Evolutionary conservation across 768 basidiomycete species (phyloP).

Genomic region (Serendipita sp.): DNA sequence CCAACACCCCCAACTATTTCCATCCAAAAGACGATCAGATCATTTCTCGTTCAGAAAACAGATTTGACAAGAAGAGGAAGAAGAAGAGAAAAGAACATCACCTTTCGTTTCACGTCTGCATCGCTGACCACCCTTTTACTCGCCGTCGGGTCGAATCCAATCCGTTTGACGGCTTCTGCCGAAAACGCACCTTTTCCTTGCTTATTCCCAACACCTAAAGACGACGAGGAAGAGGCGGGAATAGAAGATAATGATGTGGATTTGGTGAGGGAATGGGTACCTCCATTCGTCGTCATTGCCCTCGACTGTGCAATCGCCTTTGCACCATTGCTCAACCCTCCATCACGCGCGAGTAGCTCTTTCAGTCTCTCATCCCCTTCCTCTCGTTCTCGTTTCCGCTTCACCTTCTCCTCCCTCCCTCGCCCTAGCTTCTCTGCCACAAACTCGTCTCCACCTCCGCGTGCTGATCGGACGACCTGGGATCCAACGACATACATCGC

Average conservation of each 20-base stretch:
- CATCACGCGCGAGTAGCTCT: constrained; percentile 3
- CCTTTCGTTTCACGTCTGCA: constrained; percentile 40
- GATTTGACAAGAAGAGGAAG: too few relatives aligned
- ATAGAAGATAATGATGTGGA: not conserved
- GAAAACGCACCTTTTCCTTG: constrained; percentile 39
- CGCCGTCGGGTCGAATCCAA: constrained; percentile 66
- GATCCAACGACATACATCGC: constrained; percentile 69
- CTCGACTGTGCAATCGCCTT: constrained; percentile 7
- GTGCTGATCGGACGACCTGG: constrained; percentile 44
- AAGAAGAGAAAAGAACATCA: constrained; percentile 14
- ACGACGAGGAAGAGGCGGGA: not conserved
- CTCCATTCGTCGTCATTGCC: constrained; percentile 12
- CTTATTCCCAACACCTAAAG: not conserved
- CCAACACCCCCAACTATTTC: not conserved
- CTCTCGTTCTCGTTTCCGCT: constrained; percentile 26
- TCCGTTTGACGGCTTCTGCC: constrained; percentile 45
- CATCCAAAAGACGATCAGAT: not conserved
- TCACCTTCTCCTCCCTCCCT: constrained; percentile 61
- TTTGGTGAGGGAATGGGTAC: not conserved
- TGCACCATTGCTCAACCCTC: constrained; percentile 9
- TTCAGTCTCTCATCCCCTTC: constrained; percentile 13
- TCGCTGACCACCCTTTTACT: constrained; percentile 27
- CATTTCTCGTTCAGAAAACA: not conserved
- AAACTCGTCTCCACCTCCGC: constrained; percentile 24
- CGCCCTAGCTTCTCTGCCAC: constrained; percentile 60